Percentiles rank a stretch among this genome's conserved stretches.
phyloP scores from a whole-genome alignment of 192 early-diverging fungal species.

The Lunasporangiospora selenospora region DNA sequence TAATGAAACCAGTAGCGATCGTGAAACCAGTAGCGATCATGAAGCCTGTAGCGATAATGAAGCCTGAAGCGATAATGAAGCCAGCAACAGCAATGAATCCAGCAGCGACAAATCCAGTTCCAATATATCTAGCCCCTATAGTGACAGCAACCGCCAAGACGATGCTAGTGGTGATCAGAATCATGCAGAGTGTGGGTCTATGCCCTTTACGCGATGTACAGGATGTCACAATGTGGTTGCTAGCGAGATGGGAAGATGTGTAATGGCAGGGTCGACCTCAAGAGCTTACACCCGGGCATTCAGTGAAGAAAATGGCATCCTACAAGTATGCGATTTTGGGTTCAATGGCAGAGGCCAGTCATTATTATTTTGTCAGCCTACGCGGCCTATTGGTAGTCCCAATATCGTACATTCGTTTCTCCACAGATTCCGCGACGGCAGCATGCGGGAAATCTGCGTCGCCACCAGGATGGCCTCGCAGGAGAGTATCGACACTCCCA shows the following conservation, averaged over 20 bases:
- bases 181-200: too few relatives aligned
- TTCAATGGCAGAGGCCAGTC: not conserved
- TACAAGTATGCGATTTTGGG: not conserved
- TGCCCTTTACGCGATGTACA: conserved; percentile 11
- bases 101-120: too few relatives aligned
- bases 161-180: too few relatives aligned
- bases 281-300: conserved; percentile 1
- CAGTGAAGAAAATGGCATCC: not conserved
- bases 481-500: conserved; percentile 3
- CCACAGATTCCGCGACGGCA: not conserved
- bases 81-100: too few relatives aligned
- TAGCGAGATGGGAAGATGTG: not conserved
- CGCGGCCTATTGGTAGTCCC: not conserved
- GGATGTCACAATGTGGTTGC: not conserved
- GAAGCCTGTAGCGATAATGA: too few relatives aligned
- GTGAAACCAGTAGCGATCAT: too few relatives aligned
- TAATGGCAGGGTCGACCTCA: not conserved
- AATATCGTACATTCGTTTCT: not conserved
- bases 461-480: conserved; percentile 4
- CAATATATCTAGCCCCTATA: not conserved
- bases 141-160: too few relatives aligned
- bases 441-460: conserved; percentile 1
- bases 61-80: too few relatives aligned
- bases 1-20: too few relatives aligned
- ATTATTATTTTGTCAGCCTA: not conserved